Base-by-base conservation (phyloP, 208 protist species). In the Acanthamoeba castellanii region DNA sequence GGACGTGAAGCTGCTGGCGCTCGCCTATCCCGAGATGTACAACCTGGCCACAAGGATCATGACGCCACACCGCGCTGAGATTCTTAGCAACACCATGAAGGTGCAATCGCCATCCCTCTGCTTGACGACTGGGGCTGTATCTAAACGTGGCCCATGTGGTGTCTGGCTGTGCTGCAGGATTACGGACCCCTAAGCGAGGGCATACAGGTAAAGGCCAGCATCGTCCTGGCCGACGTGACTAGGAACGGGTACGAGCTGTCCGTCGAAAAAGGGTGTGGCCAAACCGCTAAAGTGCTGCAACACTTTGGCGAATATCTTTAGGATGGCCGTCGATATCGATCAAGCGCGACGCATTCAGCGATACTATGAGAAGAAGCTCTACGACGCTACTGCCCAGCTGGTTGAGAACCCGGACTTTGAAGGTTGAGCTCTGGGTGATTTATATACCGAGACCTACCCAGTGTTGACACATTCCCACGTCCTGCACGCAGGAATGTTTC, bases 181-280 rank as follows among this genome's bases (percentile, higher is more conserved):
- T 90, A 90, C 57, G 82, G 82, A 14, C 82, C 82, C 6, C 32
- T 90, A 52, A 90, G 82, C 82, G 82, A 90, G 42, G 82, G 47
- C 25, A 90, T 90, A 30, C 82, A 90, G 42, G 82, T 90, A 0
- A 90, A 90, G 42, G 82, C 82, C 25, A 90, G 82, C 57, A 90
- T 90, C 13, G 82, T 90, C 30, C 57, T 90, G 13, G 47, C 52
- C 34, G 82, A 90, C 6, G 82, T 90, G 6, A 90, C 55, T 0
- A 90, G 47, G 45, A 90, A 90, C 32, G 82, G 82, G 82, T 70
- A 70, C 42, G 50, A 14, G 5, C 27, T n/a, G 8, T 22, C 30
- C 66, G 6, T 72, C 3, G 8, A 14, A 4, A 37, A 42, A 6
- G 25, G 1, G 61, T 68, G 61, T 1, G 25, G 61, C 61, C 61